Base-by-base conservation (phyloP, 2,329 filamentous ascomycete species). In the Aspergillus calidoustus region DNA sequence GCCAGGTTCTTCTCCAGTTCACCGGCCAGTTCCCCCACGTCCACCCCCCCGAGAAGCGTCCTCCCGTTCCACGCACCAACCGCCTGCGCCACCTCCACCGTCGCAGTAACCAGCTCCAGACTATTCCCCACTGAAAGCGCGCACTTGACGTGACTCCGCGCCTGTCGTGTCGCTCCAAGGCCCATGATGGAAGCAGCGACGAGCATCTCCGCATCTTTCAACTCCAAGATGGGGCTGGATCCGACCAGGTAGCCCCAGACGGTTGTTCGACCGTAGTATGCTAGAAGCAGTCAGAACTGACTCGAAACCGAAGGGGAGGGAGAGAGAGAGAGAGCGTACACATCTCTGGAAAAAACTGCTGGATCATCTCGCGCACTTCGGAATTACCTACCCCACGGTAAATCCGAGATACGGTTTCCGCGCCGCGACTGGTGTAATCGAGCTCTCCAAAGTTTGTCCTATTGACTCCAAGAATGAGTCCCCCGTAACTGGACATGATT, bases 341-440 rank as follows among this genome's bases (percentile, higher is more conserved):
- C 48, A 51, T 51, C 25, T 51, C 48, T 1, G 48, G 48, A 11
- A 51, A 51, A n/a, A 30, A 51, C 28, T 51, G 48, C 28, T 51
- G 48, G 11, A 51, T 19, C 48, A 51, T 51, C 13, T 51, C 23
- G 25, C 48, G 48, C 8, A 51, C 28, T 30, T 51, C 48, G 28
- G 48, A 34, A 34, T 51, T 51, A 11, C 48, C 48, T 6, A 51
- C 48, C 23, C 48, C 48, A 23, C 48, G 13, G 48, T 51, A 51
- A 9, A 51, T 51, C 48, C 13, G 8, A 7, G 23, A 7, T 11
- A 51, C 48, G 13, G 28, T 51, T 6, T 51, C 48, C 9, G 15
- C 23, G 11, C 48, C 48, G 8, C 2, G 48, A 19, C 23, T 19
- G 4, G 48, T 51, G 30, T 51, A 51, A 9, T 51, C 48, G 11